A percentile compares a stretch with the other conserved stretches of the same genome.
These are phyloP conservation scores for Thelonectria olida DNA, from an alignment of 2,329 filamentous ascomycete genomes.

Conservation along the genomic window DNA sequence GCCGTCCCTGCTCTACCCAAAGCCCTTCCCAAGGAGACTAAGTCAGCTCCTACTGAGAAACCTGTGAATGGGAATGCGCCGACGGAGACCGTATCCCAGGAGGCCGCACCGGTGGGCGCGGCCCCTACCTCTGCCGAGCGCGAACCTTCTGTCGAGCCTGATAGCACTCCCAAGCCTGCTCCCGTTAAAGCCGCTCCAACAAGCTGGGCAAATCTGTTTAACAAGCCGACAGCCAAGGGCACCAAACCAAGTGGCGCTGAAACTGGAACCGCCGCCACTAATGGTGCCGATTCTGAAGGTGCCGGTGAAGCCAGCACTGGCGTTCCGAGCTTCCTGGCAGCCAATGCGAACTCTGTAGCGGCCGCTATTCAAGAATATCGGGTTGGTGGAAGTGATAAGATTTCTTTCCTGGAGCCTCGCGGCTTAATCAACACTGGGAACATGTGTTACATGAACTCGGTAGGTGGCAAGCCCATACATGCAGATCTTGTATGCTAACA, in stretches of 20 bases:
- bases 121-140: constrained; percentile 39
- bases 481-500: constrained; percentile 44
- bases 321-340: constrained; percentile 51
- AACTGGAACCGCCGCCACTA: constrained; percentile 26
- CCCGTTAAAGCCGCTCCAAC: constrained; percentile 44
- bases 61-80: constrained; percentile 31
- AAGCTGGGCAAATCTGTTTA: constrained; percentile 54
- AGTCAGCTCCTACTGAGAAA: constrained; percentile 39
- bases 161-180: constrained; percentile 25
- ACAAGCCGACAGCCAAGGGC: constrained; percentile 38
- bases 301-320: constrained; percentile 32
- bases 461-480: constrained; percentile 58
- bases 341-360: constrained; percentile 68
- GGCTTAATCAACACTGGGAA: constrained; percentile 97
- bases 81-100: constrained; percentile 24
- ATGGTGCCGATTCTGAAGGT: constrained; percentile 36
- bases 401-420: constrained; percentile 88
- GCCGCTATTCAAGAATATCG: constrained; percentile 81
- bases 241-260: constrained; percentile 41
- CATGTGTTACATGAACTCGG: constrained; percentile 99
- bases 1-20: constrained; percentile 60
- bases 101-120: constrained; percentile 17
- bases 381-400: constrained; percentile 70
- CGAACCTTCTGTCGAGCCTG: constrained; percentile 19
- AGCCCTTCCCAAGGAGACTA: constrained; percentile 42